Evolutionary conservation across 2,329 filamentous ascomycete genomes (phyloP), one percentile per base, ranked within the genome.

Genomic region (Aspergillus texensis): DNA sequence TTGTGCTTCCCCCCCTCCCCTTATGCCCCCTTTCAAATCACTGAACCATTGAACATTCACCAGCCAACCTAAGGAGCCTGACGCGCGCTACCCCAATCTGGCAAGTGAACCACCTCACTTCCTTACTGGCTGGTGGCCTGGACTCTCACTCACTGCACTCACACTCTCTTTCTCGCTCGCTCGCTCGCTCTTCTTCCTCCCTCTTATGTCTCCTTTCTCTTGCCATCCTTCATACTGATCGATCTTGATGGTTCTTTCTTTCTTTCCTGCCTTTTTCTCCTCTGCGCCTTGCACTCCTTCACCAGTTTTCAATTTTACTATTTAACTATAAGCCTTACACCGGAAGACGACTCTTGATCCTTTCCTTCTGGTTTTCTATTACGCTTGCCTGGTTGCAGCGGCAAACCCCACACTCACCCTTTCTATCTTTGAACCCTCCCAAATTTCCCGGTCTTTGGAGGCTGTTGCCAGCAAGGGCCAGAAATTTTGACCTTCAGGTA

Each of bases 351-450:
- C 12, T 52, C 48, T 52, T 52, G 48, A 32, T 52, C 48, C 48
- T 52, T 52, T 46, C 28, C 41, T 26, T 62, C 64, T 52, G 63
- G 57, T 64, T 65, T 60, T 52, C 48, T 24, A 52, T 61, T 63
- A 68, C 71, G 65, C 66, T 67, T 74, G 72, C 70, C 74, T 70
- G 74, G 73, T 67, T 70, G 73, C 74, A 76, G 74, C 71, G 65
- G 67, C 65, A 66, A 69, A 67, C 62, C 60, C 69, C 67, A 71
- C 68, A 70, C 58, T 62, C 57, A 64, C 65, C 65, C 61, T 53
- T 58, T 28, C 30, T 54, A 34, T 19, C 52, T 41, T 62, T 56
- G 58, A 67, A 65, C 63, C 67, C 41, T 46, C 50, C 50, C 34
- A 43, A 45, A 50, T 55, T 54, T 62, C 54, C 48, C 21, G 26